Percentiles rank a stretch among this genome's conserved stretches.
phyloP scores from a whole-genome alignment of 2,329 filamentous ascomycete genomes.

The Fusarium subtropicale region DNA sequence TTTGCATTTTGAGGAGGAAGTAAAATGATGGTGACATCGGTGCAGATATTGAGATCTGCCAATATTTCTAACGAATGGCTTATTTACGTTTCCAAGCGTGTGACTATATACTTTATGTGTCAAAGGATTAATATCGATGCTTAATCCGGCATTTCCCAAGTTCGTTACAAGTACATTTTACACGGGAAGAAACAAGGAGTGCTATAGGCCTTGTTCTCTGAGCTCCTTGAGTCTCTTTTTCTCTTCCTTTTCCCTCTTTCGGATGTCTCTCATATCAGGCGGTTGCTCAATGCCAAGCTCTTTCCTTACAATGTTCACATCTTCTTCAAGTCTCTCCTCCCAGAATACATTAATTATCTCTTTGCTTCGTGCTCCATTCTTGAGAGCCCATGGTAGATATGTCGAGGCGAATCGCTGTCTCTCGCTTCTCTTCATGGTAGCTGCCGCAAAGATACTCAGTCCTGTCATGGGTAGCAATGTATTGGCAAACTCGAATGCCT shows the following conservation, averaged over 20 bases:
- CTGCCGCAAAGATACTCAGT: constrained; percentile 84
- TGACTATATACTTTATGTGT: neutral
- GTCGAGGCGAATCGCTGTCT: constrained; percentile 77
- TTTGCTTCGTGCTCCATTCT: constrained; percentile 79
- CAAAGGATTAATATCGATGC: constrained; percentile 1
- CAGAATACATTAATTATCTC: constrained; percentile 97
- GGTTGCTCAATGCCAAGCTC: constrained; percentile 88
- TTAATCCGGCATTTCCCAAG: neutral
- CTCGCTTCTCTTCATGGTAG: constrained; percentile 86
- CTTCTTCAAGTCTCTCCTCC: constrained; percentile 91
- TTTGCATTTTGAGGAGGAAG: constrained; percentile 13
- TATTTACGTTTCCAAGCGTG: neutral
- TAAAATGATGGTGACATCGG: constrained; percentile 13
- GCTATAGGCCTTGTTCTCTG: constrained; percentile 40
- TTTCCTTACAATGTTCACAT: constrained; percentile 79
- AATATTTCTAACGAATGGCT: neutral
- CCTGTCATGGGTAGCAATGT: constrained; percentile 96
- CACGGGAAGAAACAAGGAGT: neutral
- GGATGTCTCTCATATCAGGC: constrained; percentile 83
- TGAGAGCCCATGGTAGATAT: constrained; percentile 91
- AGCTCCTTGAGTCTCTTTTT: constrained; percentile 71
- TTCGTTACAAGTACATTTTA: constrained; percentile 22
- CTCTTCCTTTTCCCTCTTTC: constrained; percentile 76
- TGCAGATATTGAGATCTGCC: neutral
- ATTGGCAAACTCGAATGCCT: constrained; percentile 97